Evolutionary conservation across 352 stramenopile genomes (phyloP).

Genomic region (Lagenidium giganteum): DNA sequence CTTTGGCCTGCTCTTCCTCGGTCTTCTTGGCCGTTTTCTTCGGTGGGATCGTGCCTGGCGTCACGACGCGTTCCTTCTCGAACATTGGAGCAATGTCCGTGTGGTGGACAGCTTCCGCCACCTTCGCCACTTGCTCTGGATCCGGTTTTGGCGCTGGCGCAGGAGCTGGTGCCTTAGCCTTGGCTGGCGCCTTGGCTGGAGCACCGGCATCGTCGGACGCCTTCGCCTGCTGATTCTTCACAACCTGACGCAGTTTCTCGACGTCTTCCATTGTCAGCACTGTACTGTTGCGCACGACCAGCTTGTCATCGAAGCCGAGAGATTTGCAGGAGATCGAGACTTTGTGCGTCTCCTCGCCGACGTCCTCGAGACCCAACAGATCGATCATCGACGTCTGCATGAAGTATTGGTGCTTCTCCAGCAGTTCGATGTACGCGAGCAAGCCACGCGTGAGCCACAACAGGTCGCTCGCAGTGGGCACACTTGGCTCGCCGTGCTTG

Average conservation of each 20-base stretch:
- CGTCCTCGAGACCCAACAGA: slow-evolving; percentile 51
- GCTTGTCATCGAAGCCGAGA: slow-evolving; percentile 51
- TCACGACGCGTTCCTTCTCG: too few species aligned
- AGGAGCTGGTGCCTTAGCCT: too few species aligned
- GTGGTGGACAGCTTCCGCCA: too few species aligned
- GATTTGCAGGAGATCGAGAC: slow-evolving; percentile 54
- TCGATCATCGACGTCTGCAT: slow-evolving; percentile 65
- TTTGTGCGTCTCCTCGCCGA: slow-evolving; percentile 32
- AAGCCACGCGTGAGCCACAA: slow-evolving; percentile 72
- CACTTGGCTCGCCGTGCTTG: slow-evolving; percentile 56
- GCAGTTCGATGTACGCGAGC: slow-evolving; percentile 51
- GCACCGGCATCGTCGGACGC: too few species aligned
- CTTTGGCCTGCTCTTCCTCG: too few species aligned
- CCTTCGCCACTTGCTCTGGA: too few species aligned
- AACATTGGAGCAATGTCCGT: too few species aligned
- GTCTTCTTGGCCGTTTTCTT: too few species aligned
- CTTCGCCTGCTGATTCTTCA: slow-evolving; percentile 30
- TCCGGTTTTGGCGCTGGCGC: too few species aligned
- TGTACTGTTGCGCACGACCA: slow-evolving; percentile 75
- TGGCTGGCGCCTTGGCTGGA: too few species aligned
- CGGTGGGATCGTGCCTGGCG: too few species aligned
- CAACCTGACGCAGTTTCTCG: slow-evolving; percentile 43
- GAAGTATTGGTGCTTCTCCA: slow-evolving; percentile 62
- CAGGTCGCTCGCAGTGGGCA: slow-evolving; percentile 56
- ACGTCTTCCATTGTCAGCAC: slow-evolving; percentile 78